Evolutionary conservation across 2,329 filamentous ascomycete species (phyloP).

Genomic region (Berkeleyomyces rouxiae): DNA sequence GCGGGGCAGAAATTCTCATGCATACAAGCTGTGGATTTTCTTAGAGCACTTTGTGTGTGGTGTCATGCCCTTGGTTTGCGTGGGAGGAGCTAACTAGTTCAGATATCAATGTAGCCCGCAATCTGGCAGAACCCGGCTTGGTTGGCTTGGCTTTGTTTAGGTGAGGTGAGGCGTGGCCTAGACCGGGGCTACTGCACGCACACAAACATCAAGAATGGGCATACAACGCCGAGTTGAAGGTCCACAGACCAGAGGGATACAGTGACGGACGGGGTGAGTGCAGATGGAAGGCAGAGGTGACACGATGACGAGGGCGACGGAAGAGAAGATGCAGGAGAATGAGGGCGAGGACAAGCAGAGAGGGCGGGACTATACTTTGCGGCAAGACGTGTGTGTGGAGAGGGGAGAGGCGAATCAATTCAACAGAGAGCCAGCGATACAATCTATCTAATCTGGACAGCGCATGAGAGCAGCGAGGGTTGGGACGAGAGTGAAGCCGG

Average conservation of each 20-base stretch:
- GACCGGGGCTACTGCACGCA: background rate
- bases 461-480: background rate
- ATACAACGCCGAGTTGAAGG: background rate
- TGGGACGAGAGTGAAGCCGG: background rate
- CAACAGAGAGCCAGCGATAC: background rate
- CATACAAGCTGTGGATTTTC: background rate
- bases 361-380: background rate
- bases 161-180: no score
- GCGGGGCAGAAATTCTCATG: slow-evolving; percentile 2
- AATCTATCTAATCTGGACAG: background rate
- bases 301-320: background rate
- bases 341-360: background rate
- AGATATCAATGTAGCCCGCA: no score
- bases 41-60: background rate
- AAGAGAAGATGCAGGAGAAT: background rate
- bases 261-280: background rate
- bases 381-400: background rate
- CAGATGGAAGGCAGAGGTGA: background rate
- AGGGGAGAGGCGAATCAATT: background rate
- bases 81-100: no score
- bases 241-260: background rate
- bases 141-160: no score
- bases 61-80: no score
- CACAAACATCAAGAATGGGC: background rate
- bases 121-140: no score